These are phyloP conservation scores for Backusella luteola DNA, from an alignment of 192 early-diverging fungal genomes.

Conservation along the genomic window DNA sequence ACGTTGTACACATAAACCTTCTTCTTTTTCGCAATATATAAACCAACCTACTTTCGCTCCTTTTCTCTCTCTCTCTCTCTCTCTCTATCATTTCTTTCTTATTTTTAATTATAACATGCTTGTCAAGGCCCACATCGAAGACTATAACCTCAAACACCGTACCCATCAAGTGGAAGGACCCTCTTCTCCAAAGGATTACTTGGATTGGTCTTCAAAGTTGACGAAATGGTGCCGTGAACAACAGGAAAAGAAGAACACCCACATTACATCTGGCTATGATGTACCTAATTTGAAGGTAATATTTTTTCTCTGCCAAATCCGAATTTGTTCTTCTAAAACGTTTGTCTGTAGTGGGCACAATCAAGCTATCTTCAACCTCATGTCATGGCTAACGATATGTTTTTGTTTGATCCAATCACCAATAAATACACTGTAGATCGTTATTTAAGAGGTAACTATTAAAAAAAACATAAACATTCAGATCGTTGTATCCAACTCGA, in stretches of 20 bases:
- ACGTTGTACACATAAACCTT: background rate
- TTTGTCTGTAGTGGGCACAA: conserved; percentile 15
- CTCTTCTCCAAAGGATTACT: conserved; percentile 17
- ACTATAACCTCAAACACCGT: conserved; percentile 17
- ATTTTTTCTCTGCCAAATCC: background rate
- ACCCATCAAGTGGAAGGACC: conserved; percentile 22
- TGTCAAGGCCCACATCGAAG: conserved; percentile 18
- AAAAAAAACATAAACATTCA: background rate
- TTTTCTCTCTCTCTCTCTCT: background rate
- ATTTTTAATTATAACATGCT: conserved; percentile 9
- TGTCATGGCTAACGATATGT: conserved; percentile 20
- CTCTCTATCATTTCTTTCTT: background rate
- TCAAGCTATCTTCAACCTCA: conserved; percentile 20
- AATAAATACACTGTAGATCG: conserved; percentile 21
- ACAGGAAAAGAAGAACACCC: background rate
- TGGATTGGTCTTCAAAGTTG: conserved; percentile 13
- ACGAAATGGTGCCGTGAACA: conserved; percentile 18
- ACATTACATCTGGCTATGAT: conserved; percentile 12
- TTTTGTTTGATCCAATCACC: conserved; percentile 13
- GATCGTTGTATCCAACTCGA: background rate
- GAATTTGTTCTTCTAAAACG: background rate
- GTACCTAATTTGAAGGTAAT: conserved; percentile 13
- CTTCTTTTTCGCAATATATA: background rate
- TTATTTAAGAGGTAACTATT: conserved; percentile 14
- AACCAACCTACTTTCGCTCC: background rate